phyloP scores from a whole-genome alignment of 495 filamentous ascomycete genomes.

The Penicillium paradoxum region DNA sequence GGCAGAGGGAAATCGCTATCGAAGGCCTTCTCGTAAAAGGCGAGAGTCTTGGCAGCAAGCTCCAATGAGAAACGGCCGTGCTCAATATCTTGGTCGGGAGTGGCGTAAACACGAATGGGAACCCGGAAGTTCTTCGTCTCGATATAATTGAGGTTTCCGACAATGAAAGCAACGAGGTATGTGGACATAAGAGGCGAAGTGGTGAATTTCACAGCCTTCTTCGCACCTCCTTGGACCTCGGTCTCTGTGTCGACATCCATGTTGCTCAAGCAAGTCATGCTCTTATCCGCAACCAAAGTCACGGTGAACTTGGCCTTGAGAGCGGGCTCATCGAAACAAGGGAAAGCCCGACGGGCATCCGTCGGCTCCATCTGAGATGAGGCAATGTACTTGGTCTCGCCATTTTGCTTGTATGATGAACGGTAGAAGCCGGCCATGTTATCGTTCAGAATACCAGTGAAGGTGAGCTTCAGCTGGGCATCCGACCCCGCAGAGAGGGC shows the following conservation, averaged over 20 bases:
- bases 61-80: slow-evolving; percentile 62
- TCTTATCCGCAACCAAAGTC: slow-evolving; percentile 57
- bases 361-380: slow-evolving; percentile 66
- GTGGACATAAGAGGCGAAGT: slow-evolving; percentile 65
- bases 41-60: slow-evolving; percentile 53
- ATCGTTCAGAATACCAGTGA: slow-evolving; percentile 59
- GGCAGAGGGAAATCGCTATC: slow-evolving; percentile 50
- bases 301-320: slow-evolving; percentile 64
- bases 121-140: slow-evolving; percentile 62
- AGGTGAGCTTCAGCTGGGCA: slow-evolving; percentile 55
- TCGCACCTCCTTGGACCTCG: slow-evolving; percentile 48
- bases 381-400: slow-evolving; percentile 55
- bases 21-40: slow-evolving; percentile 53
- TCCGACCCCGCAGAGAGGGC: slow-evolving; percentile 53
- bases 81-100: slow-evolving; percentile 60
- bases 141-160: slow-evolving; percentile 61
- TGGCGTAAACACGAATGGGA: slow-evolving; percentile 59
- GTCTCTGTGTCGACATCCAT: slow-evolving; percentile 61
- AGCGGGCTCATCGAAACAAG: slow-evolving; percentile 67
- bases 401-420: slow-evolving; percentile 58
- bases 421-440: slow-evolving; percentile 68
- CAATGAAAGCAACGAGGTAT: slow-evolving; percentile 64
- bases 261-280: slow-evolving; percentile 62
- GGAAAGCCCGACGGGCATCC: slow-evolving; percentile 61
- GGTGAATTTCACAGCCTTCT: slow-evolving; percentile 63